phyloP scores from a whole-genome alignment of 23 red algal genomes.

The Gracilaria gracilis region DNA sequence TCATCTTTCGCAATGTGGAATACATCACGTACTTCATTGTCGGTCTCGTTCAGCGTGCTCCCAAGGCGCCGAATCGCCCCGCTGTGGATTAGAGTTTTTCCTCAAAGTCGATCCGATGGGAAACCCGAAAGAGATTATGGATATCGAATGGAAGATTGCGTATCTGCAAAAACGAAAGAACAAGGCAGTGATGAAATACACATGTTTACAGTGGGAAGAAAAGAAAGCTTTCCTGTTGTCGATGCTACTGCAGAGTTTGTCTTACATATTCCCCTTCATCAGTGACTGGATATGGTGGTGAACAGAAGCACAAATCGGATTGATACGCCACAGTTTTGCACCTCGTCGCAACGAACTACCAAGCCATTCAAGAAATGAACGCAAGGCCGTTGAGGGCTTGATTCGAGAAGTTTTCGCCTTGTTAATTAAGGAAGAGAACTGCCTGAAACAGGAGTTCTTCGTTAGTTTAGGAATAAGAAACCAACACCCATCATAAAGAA shows the following conservation, averaged over 20 bases:
- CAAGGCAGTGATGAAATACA: background rate
- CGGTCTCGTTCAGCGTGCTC: background rate
- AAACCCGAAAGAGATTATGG: background rate
- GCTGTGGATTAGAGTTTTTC: background rate
- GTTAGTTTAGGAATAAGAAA: too few relatives aligned
- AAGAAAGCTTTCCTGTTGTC: background rate
- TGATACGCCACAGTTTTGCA: too few relatives aligned
- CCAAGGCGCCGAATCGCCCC: conserved; percentile 1
- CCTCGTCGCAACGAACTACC: too few relatives aligned
- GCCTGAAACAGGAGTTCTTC: too few relatives aligned
- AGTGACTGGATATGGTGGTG: too few relatives aligned
- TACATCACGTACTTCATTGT: conserved; percentile 3
- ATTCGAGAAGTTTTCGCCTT: too few relatives aligned
- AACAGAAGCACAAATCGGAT: too few relatives aligned
- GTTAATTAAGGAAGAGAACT: too few relatives aligned
- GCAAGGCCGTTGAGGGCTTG: too few relatives aligned
- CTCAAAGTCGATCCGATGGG: background rate
- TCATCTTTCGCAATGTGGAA: conserved; percentile 20
- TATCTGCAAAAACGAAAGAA: background rate
- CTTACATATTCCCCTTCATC: too few relatives aligned
- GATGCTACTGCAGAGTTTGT: background rate
- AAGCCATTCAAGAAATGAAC: too few relatives aligned
- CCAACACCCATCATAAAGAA: too few relatives aligned
- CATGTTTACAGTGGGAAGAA: background rate
- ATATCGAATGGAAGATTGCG: background rate